Conservation (phyloP, 768 basidiomycete species). For the Trametes sanguinea region DNA sequence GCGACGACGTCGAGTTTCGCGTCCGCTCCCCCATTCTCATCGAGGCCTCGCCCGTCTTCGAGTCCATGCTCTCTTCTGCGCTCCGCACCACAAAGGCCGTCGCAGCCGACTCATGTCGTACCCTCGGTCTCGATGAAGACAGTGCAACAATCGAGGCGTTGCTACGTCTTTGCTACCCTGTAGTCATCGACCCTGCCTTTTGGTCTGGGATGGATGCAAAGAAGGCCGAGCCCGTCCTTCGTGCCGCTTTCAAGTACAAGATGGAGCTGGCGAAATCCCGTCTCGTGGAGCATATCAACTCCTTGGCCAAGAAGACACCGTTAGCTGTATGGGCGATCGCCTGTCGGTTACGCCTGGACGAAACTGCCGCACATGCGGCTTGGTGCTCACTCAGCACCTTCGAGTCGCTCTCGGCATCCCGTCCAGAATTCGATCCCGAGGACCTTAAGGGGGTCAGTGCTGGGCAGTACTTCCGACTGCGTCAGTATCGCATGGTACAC, state of each 20-base stretch:
- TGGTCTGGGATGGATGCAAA: conserved; percentile 22
- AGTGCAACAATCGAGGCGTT: conserved; percentile 21
- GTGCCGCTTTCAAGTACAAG: neutral
- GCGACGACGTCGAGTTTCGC: conserved; percentile 50
- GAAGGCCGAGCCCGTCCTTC: neutral
- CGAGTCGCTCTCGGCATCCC: neutral
- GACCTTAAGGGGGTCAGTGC: neutral
- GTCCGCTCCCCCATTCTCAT: conserved; percentile 55
- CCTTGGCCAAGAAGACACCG: neutral
- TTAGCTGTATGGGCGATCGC: conserved; percentile 12
- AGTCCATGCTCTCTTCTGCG: conserved; percentile 56
- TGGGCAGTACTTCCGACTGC: conserved; percentile 6
- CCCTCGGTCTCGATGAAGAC: conserved; percentile 15
- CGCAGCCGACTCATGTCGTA: neutral
- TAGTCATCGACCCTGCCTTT: conserved; percentile 15
- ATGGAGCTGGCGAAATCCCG: neutral
- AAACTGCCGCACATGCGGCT: neutral
- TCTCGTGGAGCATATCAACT: neutral
- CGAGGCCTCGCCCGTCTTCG: conserved; percentile 60
- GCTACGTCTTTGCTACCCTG: conserved; percentile 25
- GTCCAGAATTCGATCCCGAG: neutral
- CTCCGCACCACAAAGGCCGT: neutral
- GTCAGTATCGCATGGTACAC: too few species aligned
- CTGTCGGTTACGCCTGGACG: neutral
- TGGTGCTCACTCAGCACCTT: neutral